phyloP scores from a whole-genome alignment of 2,329 filamentous ascomycete species.

The Microsporum audouinii region DNA sequence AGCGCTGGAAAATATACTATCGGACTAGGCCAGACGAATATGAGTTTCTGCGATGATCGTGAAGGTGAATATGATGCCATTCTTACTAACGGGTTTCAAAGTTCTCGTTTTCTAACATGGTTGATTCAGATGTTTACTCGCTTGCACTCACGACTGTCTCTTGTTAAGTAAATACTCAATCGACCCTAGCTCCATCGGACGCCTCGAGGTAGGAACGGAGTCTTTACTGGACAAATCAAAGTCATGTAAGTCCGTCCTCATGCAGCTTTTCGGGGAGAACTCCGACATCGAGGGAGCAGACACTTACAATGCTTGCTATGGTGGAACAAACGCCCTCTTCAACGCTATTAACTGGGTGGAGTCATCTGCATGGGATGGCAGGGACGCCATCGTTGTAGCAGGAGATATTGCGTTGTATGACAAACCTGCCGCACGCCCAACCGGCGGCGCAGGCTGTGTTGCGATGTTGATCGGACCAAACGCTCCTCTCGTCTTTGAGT shows the following conservation, averaged over 20 bases:
- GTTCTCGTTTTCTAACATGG: background rate
- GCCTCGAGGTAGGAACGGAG: conserved; percentile 69
- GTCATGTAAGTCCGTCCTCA: conserved; percentile 70
- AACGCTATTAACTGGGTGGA: conserved; percentile 72
- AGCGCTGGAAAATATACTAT: conserved; percentile 78
- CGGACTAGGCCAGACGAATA: conserved; percentile 79
- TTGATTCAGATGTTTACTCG: conserved; percentile 66
- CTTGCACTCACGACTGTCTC: conserved; percentile 64
- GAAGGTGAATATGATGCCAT: conserved; percentile 51
- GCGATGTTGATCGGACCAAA: conserved; percentile 64
- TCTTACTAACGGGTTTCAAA: background rate
- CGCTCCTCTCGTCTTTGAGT: conserved; percentile 59
- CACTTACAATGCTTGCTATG: conserved; percentile 70
- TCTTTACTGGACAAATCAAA: conserved; percentile 74
- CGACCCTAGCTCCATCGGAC: conserved; percentile 61
- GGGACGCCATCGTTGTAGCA: conserved; percentile 62
- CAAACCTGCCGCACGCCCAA: conserved; percentile 65
- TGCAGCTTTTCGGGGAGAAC: conserved; percentile 68
- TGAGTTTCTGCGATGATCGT: conserved; percentile 83
- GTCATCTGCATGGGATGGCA: conserved; percentile 75
- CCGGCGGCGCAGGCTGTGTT: conserved; percentile 62
- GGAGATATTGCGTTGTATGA: conserved; percentile 72
- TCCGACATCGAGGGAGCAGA: conserved; percentile 69
- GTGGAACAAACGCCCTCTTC: conserved; percentile 67
- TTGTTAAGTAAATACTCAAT: conserved; percentile 74